Evolutionary conservation across 805 yeast genomes (phyloP).

Genomic region (Saturnispora sekii): DNA sequence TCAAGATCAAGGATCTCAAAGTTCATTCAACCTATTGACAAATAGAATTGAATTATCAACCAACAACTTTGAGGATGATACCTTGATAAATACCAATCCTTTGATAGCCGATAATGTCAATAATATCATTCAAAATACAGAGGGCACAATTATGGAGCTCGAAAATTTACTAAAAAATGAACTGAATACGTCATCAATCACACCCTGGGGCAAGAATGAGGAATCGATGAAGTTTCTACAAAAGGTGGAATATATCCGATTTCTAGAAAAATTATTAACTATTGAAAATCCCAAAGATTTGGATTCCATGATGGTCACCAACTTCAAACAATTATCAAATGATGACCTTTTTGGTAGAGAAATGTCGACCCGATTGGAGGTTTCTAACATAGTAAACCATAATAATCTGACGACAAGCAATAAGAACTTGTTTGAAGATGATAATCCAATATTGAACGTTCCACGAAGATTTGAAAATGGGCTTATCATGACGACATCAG

Average conservation of each 20-base stretch:
- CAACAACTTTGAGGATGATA: too few relatives aligned
- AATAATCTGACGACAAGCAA: slow-evolving; percentile 14
- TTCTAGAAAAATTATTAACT: slow-evolving; percentile 21
- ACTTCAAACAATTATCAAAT: slow-evolving; percentile 19
- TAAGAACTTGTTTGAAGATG: slow-evolving; percentile 16
- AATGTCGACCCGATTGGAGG: slow-evolving; percentile 19
- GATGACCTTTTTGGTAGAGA: slow-evolving; percentile 21
- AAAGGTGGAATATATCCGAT: slow-evolving; percentile 21
- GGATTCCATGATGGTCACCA: slow-evolving; percentile 10
- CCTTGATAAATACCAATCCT: too few relatives aligned
- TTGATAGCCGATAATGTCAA: too few relatives aligned
- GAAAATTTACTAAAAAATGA: slow-evolving; percentile 20
- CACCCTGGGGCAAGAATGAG: slow-evolving; percentile 12
- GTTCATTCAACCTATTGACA: too few relatives aligned
- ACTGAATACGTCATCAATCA: background rate
- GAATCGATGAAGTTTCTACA: slow-evolving; percentile 20
- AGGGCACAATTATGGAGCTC: slow-evolving; percentile 19
- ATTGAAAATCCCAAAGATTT: slow-evolving; percentile 12
- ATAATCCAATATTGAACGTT: slow-evolving; percentile 17
- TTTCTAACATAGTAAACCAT: slow-evolving; percentile 23
- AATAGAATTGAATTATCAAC: too few relatives aligned
- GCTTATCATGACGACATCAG: slow-evolving; percentile 79
- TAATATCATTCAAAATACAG: background rate
- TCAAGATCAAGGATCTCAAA: too few relatives aligned
- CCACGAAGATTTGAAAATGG: slow-evolving; percentile 58